These are phyloP conservation scores for Mycena amicta DNA, from an alignment of 768 basidiomycete genomes.

Conservation along the genomic window DNA sequence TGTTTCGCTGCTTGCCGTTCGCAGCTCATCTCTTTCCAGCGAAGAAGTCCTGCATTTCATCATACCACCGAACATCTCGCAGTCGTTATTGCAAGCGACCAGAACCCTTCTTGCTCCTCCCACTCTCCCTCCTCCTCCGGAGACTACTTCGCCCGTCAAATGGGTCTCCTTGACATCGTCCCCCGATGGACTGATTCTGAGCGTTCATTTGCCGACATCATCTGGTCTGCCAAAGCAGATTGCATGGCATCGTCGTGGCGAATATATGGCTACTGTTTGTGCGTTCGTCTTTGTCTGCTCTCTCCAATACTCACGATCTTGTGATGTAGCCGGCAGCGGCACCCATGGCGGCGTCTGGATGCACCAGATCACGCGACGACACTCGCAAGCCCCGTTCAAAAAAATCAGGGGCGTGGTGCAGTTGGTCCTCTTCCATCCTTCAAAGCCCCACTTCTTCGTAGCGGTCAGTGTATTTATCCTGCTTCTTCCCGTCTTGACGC, in stretches of 20 bases:
- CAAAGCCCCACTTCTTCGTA: constrained; percentile 95
- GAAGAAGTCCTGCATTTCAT: constrained; percentile 81
- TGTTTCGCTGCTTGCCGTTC: constrained; percentile 6
- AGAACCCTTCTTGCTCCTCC: constrained; percentile 64
- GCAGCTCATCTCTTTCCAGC: constrained; percentile 41
- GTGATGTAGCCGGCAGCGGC: constrained; percentile 61
- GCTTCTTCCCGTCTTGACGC: constrained; percentile 18
- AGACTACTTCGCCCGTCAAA: constrained; percentile 65
- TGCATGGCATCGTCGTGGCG: constrained; percentile 91
- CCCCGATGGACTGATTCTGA: constrained; percentile 60
- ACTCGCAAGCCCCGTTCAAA: constrained; percentile 98
- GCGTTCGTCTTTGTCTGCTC: constrained; percentile 37
- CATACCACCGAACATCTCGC: constrained; percentile 77
- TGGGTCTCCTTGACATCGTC: constrained; percentile 58
- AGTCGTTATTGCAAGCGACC: constrained; percentile 57
- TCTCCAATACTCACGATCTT: constrained; percentile 16
- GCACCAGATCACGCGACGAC: constrained; percentile 89
- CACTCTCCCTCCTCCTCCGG: constrained; percentile 59
- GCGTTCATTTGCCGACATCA: constrained; percentile 59
- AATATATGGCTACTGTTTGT: constrained; percentile 96
- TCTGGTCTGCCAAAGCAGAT: constrained; percentile 80
- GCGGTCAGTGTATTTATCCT: constrained; percentile 61
- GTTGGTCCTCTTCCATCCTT: constrained; percentile 91
- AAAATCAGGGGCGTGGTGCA: constrained; percentile 92
- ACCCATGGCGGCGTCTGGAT: constrained; percentile 90